These are phyloP conservation scores for Cynanchum wilfordii DNA, from an alignment of 257 asterid species.

Conservation along the genomic window DNA sequence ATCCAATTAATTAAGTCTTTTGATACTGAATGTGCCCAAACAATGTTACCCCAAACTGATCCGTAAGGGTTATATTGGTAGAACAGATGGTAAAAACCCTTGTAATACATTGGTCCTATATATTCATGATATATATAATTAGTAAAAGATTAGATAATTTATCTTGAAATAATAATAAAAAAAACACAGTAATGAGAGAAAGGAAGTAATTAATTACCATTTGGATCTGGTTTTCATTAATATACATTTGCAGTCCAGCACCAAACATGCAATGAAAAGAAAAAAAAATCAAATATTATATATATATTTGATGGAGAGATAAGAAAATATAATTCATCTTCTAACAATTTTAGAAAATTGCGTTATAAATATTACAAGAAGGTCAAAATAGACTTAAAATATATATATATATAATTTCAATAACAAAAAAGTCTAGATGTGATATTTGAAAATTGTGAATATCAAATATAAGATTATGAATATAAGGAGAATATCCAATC, in stretches of 20 bases:
- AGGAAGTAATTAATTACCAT: conserved; percentile 23
- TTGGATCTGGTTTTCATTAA: conserved; percentile 29
- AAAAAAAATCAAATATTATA: too few species aligned
- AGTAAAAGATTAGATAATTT: background rate
- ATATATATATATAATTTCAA: too few species aligned
- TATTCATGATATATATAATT: background rate
- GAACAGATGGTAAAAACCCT: conserved; percentile 65
- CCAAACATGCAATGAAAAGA: conserved; percentile 14
- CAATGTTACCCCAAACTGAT: conserved; percentile 69
- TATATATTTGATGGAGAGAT: too few species aligned
- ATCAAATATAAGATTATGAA: too few species aligned
- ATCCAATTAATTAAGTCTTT: conserved; percentile 60
- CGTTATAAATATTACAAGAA: too few species aligned
- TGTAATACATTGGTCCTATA: conserved; percentile 69
- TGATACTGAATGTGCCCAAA: conserved; percentile 83
- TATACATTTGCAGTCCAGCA: conserved; percentile 1
- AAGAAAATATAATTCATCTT: too few species aligned
- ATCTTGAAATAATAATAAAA: background rate
- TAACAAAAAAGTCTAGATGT: too few species aligned
- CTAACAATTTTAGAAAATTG: too few species aligned
- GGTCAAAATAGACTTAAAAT: too few species aligned
- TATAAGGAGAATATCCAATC: too few species aligned
- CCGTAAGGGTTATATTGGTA: conserved; percentile 78
- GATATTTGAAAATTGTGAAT: too few species aligned
- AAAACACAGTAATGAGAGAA: background rate